Percentiles rank a stretch among this genome's conserved stretches.
Conservation (phyloP, 306 rosid species). For the Mucuna pruriens region DNA sequence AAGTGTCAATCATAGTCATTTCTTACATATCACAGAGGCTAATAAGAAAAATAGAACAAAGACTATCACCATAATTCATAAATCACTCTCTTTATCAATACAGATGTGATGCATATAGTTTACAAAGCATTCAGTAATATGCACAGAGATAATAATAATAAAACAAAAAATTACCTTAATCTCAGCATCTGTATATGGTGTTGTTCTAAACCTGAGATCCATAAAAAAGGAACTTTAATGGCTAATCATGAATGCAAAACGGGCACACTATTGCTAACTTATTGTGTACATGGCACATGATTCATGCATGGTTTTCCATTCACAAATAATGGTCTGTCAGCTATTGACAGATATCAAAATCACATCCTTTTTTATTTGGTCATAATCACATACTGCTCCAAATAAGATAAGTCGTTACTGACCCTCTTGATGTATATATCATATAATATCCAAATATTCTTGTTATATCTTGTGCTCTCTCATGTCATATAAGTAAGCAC, state of each 20-base stretch:
- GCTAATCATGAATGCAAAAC: constrained; percentile 29
- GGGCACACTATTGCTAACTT: constrained; percentile 22
- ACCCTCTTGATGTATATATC: not conserved
- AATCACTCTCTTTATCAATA: not conserved
- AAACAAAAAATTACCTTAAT: constrained; percentile 65
- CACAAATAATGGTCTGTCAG: not conserved
- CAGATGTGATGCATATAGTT: not conserved
- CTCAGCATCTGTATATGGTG: constrained; percentile 87
- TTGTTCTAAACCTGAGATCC: constrained; percentile 67
- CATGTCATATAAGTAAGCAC: not conserved
- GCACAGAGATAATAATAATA: not conserved
- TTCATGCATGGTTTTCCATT: constrained; percentile 29
- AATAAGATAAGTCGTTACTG: not conserved
- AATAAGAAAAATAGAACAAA: constrained; percentile 23
- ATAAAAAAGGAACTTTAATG: constrained; percentile 37
- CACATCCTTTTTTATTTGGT: not conserved
- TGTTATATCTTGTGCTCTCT: not conserved
- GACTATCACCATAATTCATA: constrained; percentile 1
- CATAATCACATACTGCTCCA: constrained; percentile 14
- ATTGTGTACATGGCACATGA: constrained; percentile 8
- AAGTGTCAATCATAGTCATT: constrained; percentile 6
- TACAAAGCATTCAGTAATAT: constrained; percentile 19
- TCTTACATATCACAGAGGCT: not conserved
- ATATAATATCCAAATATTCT: constrained; percentile 9
- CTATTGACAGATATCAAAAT: constrained; percentile 31